phyloP scores from a whole-genome alignment of 768 basidiomycete species.

The Panellus pusillus region DNA sequence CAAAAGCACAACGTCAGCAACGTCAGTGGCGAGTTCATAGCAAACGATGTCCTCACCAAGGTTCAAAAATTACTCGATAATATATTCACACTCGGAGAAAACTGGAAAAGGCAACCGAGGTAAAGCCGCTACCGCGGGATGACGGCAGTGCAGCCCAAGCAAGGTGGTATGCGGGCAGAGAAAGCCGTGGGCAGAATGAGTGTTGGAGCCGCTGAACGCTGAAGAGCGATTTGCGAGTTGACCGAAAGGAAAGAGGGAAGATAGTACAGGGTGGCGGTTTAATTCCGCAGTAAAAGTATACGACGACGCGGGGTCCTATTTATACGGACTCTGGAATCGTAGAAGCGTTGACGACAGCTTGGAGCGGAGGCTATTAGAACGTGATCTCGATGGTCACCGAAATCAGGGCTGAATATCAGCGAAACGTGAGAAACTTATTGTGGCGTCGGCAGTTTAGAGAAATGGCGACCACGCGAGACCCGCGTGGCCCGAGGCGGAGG shows the following conservation, averaged over 20 bases:
- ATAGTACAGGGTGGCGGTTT: not conserved
- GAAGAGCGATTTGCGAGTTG: not conserved
- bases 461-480: constrained; percentile 10
- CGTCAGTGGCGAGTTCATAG: not conserved
- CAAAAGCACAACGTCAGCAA: not conserved
- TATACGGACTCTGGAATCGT: too few species aligned
- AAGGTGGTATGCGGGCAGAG: not conserved
- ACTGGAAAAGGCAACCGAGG: too few species aligned
- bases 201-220: not conserved
- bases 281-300: not conserved
- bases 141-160: not conserved
- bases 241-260: not conserved
- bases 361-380: not conserved
- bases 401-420: not conserved
- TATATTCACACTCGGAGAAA: too few species aligned
- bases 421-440: not conserved
- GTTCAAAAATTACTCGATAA: too few species aligned
- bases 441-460: not conserved
- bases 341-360: not conserved
- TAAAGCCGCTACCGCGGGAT: not conserved
- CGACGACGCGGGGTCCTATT: not conserved
- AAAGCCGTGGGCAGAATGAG: not conserved
- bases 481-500: constrained; percentile 3
- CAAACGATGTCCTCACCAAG: too few species aligned
- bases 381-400: not conserved